phyloP scores from a whole-genome alignment of 257 asterid genomes.

The Voacanga thouarsii region DNA sequence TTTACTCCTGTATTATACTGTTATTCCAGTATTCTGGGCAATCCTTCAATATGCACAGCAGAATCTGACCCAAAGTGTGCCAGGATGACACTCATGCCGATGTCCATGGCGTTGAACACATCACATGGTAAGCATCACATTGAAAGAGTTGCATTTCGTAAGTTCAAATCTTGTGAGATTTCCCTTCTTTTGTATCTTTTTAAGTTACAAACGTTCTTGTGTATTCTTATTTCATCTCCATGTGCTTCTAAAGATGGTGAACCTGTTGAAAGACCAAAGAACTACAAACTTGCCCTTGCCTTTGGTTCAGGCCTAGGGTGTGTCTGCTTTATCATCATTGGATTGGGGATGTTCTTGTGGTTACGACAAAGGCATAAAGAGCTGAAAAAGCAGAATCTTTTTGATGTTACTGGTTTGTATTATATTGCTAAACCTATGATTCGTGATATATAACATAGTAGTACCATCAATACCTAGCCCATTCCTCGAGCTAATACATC shows the following conservation, averaged over 20 bases:
- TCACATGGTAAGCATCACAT: conserved; percentile 44
- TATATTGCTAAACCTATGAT: background rate
- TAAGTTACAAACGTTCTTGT: background rate
- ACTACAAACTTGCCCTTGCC: conserved; percentile 61
- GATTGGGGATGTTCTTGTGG: conserved; percentile 62
- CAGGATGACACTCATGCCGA: conserved; percentile 66
- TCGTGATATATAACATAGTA: background rate
- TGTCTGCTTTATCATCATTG: conserved; percentile 53
- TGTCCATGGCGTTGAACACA: conserved; percentile 82
- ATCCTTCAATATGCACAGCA: conserved; percentile 68
- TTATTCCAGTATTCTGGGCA: conserved; percentile 65
- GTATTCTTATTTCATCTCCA: conserved; percentile 4
- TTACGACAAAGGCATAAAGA: conserved; percentile 44
- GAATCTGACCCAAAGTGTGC: conserved; percentile 64
- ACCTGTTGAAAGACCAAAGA: conserved; percentile 42
- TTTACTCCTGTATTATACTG: background rate
- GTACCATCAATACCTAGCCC: background rate
- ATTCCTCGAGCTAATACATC: conserved; percentile 14
- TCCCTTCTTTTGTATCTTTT: background rate
- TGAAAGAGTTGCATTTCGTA: background rate
- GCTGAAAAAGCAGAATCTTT: conserved; percentile 40
- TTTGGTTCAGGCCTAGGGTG: conserved; percentile 65
- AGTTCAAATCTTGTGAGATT: background rate
- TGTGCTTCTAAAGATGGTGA: conserved; percentile 38
- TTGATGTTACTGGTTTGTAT: conserved; percentile 57